phyloP scores from a whole-genome alignment of 2,329 filamentous ascomycete species.

The Calonectria fujianensis region DNA sequence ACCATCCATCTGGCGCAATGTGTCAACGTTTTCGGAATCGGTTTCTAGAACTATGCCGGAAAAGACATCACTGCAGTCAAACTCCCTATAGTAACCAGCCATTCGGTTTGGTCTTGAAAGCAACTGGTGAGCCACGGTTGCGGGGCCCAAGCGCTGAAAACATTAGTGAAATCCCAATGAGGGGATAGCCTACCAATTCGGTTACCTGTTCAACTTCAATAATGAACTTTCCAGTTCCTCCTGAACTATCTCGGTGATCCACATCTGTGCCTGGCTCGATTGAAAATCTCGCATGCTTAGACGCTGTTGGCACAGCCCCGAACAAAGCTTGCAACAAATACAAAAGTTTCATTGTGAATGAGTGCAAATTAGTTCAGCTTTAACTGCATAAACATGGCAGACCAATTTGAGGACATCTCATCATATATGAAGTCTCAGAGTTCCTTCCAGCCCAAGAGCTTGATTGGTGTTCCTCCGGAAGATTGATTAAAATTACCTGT shows the following conservation, averaged over 20 bases:
- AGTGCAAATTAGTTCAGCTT: not conserved
- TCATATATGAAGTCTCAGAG: slow-evolving; percentile 30
- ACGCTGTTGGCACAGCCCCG: slow-evolving; percentile 34
- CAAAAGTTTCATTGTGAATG: slow-evolving; percentile 45
- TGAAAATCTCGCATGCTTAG: slow-evolving; percentile 36
- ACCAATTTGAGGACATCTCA: not conserved
- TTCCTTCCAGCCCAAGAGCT: not conserved
- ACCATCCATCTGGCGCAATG: slow-evolving; percentile 57
- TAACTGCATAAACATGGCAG: slow-evolving; percentile 3
- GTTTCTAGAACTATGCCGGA: slow-evolving; percentile 60
- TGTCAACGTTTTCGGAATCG: slow-evolving; percentile 58
- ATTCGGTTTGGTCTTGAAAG: slow-evolving; percentile 43
- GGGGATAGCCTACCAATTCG: slow-evolving; percentile 18
- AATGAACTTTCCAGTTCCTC: slow-evolving; percentile 51
- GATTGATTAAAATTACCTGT: slow-evolving; percentile 47
- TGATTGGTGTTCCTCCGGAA: slow-evolving; percentile 48
- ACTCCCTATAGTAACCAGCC: slow-evolving; percentile 52
- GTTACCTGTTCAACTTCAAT: slow-evolving; percentile 53
- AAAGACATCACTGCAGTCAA: slow-evolving; percentile 62
- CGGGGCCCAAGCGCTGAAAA: slow-evolving; percentile 42
- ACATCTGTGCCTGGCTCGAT: slow-evolving; percentile 10
- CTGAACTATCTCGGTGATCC: slow-evolving; percentile 29
- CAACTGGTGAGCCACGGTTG: slow-evolving; percentile 51
- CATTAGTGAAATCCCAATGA: slow-evolving; percentile 41
- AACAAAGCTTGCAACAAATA: slow-evolving; percentile 43